Percentiles rank a stretch among this genome's conserved stretches.
Evolutionary conservation across 139 green algal species (phyloP).

Genomic region (Chlorella vulgaris): DNA sequence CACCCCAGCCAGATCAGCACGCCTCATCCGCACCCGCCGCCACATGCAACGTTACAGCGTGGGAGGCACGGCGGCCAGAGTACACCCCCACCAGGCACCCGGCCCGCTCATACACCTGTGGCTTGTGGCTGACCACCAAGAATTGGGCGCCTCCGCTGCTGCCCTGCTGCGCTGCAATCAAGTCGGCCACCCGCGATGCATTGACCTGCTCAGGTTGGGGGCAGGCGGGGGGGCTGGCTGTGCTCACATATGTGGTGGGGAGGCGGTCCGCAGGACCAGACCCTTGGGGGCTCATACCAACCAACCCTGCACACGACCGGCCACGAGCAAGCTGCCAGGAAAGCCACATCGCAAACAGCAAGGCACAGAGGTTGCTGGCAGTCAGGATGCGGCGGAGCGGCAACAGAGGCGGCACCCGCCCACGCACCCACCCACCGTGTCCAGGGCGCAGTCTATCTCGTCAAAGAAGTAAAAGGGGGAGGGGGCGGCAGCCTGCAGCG

Average conservation of each 20-base stretch:
- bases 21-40: neutral
- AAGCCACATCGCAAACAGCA: too few species aligned
- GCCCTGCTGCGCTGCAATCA: conserved; percentile 44
- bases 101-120: conserved; percentile 73
- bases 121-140: conserved; percentile 78
- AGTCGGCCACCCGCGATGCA: conserved; percentile 62
- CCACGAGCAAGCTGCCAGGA: too few species aligned
- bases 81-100: conserved; percentile 71
- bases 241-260: too few species aligned
- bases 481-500: conserved; percentile 72
- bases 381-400: too few species aligned
- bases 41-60: conserved; percentile 44
- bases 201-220: neutral
- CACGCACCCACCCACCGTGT: conserved; percentile 13
- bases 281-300: too few species aligned
- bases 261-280: too few species aligned
- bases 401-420: neutral
- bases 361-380: too few species aligned
- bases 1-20: neutral
- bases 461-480: conserved; percentile 92
- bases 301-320: too few species aligned
- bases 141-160: conserved; percentile 63
- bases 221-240: too few species aligned
- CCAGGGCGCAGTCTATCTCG: conserved; percentile 59
- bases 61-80: conserved; percentile 37